Evolutionary conservation across 768 basidiomycete genomes (phyloP).

Genomic region (Lactarius evosmus): DNA sequence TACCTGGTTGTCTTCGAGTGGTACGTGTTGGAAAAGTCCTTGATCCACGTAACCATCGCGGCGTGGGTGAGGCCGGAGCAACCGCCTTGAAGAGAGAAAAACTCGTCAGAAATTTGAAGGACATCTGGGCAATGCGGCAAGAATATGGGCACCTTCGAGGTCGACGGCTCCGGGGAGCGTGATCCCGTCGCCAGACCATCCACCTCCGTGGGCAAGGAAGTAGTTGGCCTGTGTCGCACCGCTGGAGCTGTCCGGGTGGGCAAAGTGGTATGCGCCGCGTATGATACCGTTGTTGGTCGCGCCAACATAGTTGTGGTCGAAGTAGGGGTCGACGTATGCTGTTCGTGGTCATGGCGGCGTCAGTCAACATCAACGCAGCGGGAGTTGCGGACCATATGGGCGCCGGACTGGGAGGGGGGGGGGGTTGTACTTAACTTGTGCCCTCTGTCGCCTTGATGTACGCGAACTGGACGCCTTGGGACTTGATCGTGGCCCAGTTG

Average conservation of each 20-base stretch:
- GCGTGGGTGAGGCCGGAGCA: slow-evolving; percentile 54
- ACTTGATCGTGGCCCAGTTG: slow-evolving; percentile 50
- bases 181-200: slow-evolving; percentile 9
- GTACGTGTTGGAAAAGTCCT: slow-evolving; percentile 60
- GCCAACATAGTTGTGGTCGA: slow-evolving; percentile 56
- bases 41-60: slow-evolving; percentile 59
- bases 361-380: too few species aligned
- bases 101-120: background rate
- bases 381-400: background rate
- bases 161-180: slow-evolving; percentile 9
- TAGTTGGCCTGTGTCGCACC: slow-evolving; percentile 59
- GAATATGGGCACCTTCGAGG: background rate
- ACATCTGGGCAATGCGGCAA: background rate
- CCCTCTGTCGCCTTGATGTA: slow-evolving; percentile 71
- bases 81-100: slow-evolving; percentile 38
- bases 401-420: background rate
- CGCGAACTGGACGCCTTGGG: slow-evolving; percentile 51
- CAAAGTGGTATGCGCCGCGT: slow-evolving; percentile 61
- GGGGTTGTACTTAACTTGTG: slow-evolving; percentile 36
- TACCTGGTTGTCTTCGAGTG: slow-evolving; percentile 47
- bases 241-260: slow-evolving; percentile 49
- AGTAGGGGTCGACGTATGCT: slow-evolving; percentile 43
- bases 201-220: slow-evolving; percentile 47
- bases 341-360: background rate
- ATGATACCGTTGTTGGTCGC: slow-evolving; percentile 56